Conservation (phyloP, 495 filamentous ascomycete species). For the Glarea lozoyensis region DNA sequence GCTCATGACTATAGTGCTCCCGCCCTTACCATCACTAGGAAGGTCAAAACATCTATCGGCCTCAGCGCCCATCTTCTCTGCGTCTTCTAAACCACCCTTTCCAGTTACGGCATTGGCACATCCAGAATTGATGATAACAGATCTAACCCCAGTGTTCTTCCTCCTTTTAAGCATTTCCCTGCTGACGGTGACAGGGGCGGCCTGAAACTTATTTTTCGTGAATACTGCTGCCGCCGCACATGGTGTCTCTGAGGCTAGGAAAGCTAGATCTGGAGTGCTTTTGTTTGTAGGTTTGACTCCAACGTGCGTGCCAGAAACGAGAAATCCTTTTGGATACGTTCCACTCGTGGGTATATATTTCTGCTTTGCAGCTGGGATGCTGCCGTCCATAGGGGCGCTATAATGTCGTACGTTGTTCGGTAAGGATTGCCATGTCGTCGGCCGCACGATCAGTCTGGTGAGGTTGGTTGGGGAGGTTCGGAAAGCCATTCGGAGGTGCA, state of each 20-base stretch:
- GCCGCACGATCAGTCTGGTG: constrained; percentile 11
- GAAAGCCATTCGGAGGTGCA: constrained; percentile 16
- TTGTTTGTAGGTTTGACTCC: constrained; percentile 92
- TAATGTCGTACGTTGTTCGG: constrained; percentile 27
- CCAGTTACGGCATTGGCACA: constrained; percentile 98
- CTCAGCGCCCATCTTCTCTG: constrained; percentile 66
- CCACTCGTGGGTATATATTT: constrained; percentile 84
- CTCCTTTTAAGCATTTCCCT: constrained; percentile 56
- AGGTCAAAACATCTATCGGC: constrained; percentile 57
- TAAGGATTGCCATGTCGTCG: constrained; percentile 4
- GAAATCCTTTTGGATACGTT: constrained; percentile 84
- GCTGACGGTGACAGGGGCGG: constrained; percentile 84
- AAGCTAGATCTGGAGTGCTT: constrained; percentile 77
- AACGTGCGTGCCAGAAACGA: constrained; percentile 77
- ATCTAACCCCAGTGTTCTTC: constrained; percentile 61
- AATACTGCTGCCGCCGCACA: constrained; percentile 93
- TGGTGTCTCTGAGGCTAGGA: constrained; percentile 78
- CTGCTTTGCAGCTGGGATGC: constrained; percentile 63
- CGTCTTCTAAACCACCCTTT: constrained; percentile 84
- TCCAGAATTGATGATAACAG: constrained; percentile 88
- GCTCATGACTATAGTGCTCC: constrained; percentile 85
- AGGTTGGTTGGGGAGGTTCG: constrained; percentile 8
- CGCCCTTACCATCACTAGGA: constrained; percentile 45
- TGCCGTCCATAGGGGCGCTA: constrained; percentile 51
- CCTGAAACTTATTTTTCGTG: constrained; percentile 97